Conservation (phyloP, 257 asterid genomes). For the Buddleja alternifolia region DNA sequence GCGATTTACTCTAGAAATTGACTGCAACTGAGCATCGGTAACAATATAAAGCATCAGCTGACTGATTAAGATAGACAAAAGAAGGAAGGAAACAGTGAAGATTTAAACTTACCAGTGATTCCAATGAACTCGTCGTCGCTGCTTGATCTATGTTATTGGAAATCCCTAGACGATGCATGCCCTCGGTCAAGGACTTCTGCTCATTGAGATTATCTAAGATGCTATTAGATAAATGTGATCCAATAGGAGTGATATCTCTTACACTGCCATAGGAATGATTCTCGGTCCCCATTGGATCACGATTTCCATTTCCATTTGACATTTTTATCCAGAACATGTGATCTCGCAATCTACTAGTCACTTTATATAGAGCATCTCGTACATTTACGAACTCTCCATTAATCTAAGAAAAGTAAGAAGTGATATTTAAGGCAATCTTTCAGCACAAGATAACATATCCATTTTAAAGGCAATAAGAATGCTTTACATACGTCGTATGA, state of each 20-base stretch:
- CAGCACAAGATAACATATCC: conserved; percentile 11
- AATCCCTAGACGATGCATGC: conserved; percentile 52
- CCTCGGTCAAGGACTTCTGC: conserved; percentile 41
- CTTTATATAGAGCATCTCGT: conserved; percentile 64
- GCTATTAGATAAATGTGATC: conserved; percentile 42
- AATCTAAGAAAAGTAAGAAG: conserved; percentile 47
- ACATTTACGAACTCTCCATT: conserved; percentile 69
- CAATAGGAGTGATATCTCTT: conserved; percentile 41
- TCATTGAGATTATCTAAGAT: conserved; percentile 42
- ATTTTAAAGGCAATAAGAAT: conserved; percentile 9
- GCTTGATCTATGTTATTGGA: conserved; percentile 42
- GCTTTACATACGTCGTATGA: too few relatives aligned
- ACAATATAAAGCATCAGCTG: conserved; percentile 7
- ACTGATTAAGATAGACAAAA: conserved; percentile 14
- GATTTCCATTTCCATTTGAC: conserved; percentile 40
- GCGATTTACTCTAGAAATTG: conserved; percentile 38
- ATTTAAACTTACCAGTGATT: conserved; percentile 44
- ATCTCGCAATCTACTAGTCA: conserved; percentile 65
- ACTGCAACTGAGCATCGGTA: conserved; percentile 40
- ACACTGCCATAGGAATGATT: conserved; percentile 43
- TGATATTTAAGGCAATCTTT: conserved; percentile 3
- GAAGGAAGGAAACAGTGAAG: conserved; percentile 19
- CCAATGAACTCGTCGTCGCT: conserved; percentile 35
- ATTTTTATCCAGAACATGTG: conserved; percentile 41
- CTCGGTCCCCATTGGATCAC: conserved; percentile 37